Evolutionary conservation across 75 land plant genomes (phyloP), one percentile per base, ranked within the genome.

Genomic region (Picea sitchensis): DNA sequence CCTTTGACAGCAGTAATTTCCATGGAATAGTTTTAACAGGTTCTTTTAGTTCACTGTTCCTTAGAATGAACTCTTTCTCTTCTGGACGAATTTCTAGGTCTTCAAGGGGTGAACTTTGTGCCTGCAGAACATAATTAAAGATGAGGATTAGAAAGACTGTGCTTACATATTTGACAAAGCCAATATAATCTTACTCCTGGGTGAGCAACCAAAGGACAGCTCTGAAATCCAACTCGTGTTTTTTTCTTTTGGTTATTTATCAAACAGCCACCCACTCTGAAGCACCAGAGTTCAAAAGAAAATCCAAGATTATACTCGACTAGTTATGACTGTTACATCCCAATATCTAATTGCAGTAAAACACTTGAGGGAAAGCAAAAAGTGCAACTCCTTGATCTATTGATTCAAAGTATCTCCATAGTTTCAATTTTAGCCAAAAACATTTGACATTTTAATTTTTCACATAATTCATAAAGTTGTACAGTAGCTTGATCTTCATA

Each of bases 81-180:
- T n/a, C n/a, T n/a, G n/a, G n/a, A n/a, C n/a, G n/a, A n/a, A n/a
- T n/a, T n/a, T n/a, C n/a, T n/a, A n/a, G n/a, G n/a, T n/a, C 96
- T 54, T 96, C 96, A 75, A 86, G 77, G 69, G 98, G 98, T n/a
- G 96, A 92, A 87, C 98, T 96, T 64, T 87, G 61, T 54, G 98
- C 98, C 96, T 91, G 59, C 57, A 81, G 54, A 54, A 18, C 14
- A 81, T 51, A 41, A 26, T 65, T 47, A 61, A 31, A 44, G 51
- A 61, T 23, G 59, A 2, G 51, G 76, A 12, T 51, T 26, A 75
- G 26, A 75, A 57, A 15, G 1, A 78, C 1, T 31, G 44, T 31
- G 38, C 64, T 18, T n/a, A 36, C 1, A 31, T 54, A 17, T 63
- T 61, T 20, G 17, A 31, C 26, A 63, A 63, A 32, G 31, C 73